Evolutionary conservation across 2,329 filamentous ascomycete species (phyloP).

Genomic region (Botrytis aclada): DNA sequence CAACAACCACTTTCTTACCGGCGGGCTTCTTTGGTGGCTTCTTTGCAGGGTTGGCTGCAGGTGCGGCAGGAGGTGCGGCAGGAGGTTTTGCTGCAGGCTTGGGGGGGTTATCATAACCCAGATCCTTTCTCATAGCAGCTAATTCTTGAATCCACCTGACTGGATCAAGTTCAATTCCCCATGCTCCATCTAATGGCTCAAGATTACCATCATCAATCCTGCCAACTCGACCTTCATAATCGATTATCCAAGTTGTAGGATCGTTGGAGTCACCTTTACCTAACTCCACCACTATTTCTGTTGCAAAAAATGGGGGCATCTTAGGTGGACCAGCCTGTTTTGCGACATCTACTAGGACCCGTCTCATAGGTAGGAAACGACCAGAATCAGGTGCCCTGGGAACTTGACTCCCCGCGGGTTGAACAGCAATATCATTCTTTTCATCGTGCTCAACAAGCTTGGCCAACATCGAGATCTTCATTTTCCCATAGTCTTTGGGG

Average conservation of each 20-base stretch:
- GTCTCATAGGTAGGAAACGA: background rate
- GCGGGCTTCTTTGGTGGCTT: background rate
- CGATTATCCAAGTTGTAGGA: background rate
- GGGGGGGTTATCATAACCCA: background rate
- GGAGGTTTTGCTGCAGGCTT: background rate
- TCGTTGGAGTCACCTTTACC: background rate
- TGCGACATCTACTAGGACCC: background rate
- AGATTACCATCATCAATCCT: background rate
- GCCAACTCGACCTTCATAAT: background rate
- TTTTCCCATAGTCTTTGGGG: background rate
- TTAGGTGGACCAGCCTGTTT: background rate
- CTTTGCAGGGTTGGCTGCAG: too few relatives aligned
- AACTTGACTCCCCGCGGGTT: rapidly evolving
- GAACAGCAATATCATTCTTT: background rate
- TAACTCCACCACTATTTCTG: slow-evolving; percentile 2
- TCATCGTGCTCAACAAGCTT: background rate
- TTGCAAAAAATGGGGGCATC: background rate
- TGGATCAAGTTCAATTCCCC: background rate
- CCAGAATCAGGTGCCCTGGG: background rate
- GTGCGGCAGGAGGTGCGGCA: too few relatives aligned
- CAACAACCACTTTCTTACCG: background rate
- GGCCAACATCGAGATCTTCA: background rate
- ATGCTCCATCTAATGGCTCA: background rate
- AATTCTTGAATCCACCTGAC: background rate
- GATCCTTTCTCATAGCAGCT: background rate